phyloP scores from a whole-genome alignment of 2,329 filamentous ascomycete genomes.

The Xylaria sp. region DNA sequence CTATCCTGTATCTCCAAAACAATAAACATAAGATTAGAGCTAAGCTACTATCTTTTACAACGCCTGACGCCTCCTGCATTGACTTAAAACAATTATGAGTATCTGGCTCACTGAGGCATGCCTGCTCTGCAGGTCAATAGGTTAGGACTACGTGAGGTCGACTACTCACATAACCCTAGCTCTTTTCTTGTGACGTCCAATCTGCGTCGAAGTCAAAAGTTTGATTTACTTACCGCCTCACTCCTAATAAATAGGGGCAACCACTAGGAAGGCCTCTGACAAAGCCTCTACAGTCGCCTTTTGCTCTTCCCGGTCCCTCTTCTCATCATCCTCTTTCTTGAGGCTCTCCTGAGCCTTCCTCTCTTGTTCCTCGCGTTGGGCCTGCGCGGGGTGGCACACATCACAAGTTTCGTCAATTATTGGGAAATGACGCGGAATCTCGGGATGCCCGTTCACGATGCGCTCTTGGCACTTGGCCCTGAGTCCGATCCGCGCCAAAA shows the following conservation, averaged over 20 bases:
- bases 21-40: background rate
- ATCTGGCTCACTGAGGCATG: no score
- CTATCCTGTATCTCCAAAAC: background rate
- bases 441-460: conserved; percentile 36
- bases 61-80: background rate
- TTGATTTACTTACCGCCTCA: no score
- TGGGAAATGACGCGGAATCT: conserved; percentile 12
- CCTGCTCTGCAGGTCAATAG: no score
- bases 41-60: background rate
- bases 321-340: conserved; percentile 28
- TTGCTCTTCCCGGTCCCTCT: conserved; percentile 14
- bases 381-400: conserved; percentile 35
- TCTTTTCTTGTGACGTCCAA: no score
- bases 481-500: conserved; percentile 44
- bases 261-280: no score
- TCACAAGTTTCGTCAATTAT: conserved; percentile 38
- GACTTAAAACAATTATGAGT: background rate
- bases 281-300: no score
- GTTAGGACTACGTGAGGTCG: no score
- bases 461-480: conserved; percentile 36
- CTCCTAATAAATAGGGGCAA: no score
- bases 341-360: conserved; percentile 30
- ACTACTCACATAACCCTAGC: no score
- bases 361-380: conserved; percentile 27
- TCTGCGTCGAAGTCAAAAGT: no score